Percentiles rank a stretch among this genome's conserved stretches.
Conservation (phyloP, 2,329 filamentous ascomycete species). For the Leptographium galeiforme region DNA sequence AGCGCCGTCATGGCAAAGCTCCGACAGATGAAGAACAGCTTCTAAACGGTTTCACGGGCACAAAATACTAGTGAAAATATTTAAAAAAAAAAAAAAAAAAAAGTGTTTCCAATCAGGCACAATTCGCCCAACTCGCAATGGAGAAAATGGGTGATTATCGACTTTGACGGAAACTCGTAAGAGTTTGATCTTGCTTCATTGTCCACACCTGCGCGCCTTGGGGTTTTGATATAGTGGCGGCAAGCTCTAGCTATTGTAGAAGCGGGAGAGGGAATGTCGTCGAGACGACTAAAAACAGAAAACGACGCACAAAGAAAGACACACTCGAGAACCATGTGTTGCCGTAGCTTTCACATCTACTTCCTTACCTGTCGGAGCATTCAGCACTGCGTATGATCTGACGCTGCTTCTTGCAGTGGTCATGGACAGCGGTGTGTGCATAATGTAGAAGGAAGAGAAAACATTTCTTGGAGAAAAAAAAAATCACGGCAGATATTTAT, state of each 20-base stretch:
- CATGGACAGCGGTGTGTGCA: no score
- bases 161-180: conserved; percentile 12
- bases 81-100: no score
- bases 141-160: conserved; percentile 9
- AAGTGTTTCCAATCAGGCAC: conserved; percentile 21
- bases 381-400: background rate
- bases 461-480: no score
- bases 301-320: no score
- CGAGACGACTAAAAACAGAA: no score
- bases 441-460: no score
- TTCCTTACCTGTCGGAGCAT: no score
- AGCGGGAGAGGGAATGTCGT: conserved; percentile 22
- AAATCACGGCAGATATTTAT: no score
- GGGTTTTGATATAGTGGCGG: conserved; percentile 31
- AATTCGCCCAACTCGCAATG: conserved; percentile 5
- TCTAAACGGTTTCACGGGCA: conserved; percentile 33
- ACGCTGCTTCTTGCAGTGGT: background rate
- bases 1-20: conserved; percentile 75
- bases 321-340: no score
- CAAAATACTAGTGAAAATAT: conserved; percentile 6
- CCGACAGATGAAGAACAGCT: conserved; percentile 81
- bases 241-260: conserved; percentile 56
- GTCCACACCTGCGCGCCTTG: conserved; percentile 55
- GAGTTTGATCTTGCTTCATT: conserved; percentile 47
- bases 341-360: no score